Evolutionary conservation across 2,329 filamentous ascomycete genomes (phyloP).

Genomic region (Delphinella strobiligena): DNA sequence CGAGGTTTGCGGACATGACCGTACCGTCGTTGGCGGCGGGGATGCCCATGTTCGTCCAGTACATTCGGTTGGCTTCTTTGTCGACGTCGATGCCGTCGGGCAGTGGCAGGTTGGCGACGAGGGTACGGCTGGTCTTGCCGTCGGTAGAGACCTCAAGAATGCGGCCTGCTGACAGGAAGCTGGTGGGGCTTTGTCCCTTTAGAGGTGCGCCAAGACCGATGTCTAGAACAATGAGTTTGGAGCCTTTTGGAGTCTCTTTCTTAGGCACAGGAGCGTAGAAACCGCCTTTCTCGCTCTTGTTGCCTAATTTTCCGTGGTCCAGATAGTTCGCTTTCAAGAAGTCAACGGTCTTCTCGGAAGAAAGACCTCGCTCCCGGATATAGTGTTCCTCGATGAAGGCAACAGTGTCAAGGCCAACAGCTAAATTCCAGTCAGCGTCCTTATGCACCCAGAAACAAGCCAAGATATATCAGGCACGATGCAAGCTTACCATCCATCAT

Average conservation of each 20-base stretch:
- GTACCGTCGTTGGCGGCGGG: slow-evolving; percentile 10
- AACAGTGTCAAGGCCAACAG: slow-evolving; percentile 42
- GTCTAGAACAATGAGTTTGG: slow-evolving; percentile 3
- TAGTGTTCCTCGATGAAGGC: slow-evolving; percentile 43
- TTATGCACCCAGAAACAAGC: background rate
- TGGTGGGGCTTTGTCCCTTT: background rate
- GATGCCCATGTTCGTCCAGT: slow-evolving; percentile 21
- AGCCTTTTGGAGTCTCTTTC: background rate
- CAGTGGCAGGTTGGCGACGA: background rate
- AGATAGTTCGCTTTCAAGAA: slow-evolving; percentile 36
- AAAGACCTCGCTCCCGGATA: slow-evolving; percentile 35
- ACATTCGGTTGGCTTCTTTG: slow-evolving; percentile 15
- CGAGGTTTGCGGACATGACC: slow-evolving; percentile 9
- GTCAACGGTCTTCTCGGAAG: slow-evolving; percentile 28
- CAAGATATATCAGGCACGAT: no score
- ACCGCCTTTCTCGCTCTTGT: slow-evolving; percentile 13
- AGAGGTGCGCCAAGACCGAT: background rate
- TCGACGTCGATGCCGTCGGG: slow-evolving; percentile 23
- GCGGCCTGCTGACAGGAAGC: background rate
- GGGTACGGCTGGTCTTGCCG: background rate
- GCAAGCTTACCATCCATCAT: slow-evolving; percentile 32
- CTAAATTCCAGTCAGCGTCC: background rate
- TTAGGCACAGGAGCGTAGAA: slow-evolving; percentile 6
- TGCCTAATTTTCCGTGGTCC: slow-evolving; percentile 34
- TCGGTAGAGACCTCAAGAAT: background rate